These are phyloP conservation scores for Dioszegia hungarica DNA, from an alignment of 768 basidiomycete species.

Conservation along the genomic window DNA sequence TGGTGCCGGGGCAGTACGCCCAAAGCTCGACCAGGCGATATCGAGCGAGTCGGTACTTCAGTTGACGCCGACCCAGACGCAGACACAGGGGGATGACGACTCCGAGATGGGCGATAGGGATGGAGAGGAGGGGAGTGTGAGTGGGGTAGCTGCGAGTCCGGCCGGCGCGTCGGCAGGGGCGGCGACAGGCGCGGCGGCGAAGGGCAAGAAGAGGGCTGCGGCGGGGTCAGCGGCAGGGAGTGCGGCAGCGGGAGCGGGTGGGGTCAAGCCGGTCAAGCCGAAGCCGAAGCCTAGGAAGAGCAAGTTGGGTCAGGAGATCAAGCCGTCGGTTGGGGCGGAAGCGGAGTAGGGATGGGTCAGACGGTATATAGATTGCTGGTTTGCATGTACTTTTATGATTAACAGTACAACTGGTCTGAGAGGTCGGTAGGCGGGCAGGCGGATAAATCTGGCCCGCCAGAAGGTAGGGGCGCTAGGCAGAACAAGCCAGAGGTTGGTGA, in stretches of 20 bases:
- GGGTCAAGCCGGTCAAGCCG: neutral
- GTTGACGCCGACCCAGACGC: neutral
- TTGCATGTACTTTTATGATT: too few relatives aligned
- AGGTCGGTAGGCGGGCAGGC: too few relatives aligned
- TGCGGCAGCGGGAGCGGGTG: neutral
- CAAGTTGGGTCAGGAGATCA: slow-evolving; percentile 40
- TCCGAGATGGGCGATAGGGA: slow-evolving; percentile 23
- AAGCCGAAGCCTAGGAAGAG: slow-evolving; percentile 32
- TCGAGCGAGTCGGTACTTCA: neutral
- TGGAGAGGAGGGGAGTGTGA: slow-evolving; percentile 6
- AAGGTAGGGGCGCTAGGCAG: too few relatives aligned
- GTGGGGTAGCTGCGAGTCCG: slow-evolving; percentile 6
- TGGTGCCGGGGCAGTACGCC: slow-evolving; percentile 14
- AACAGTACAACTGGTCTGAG: too few relatives aligned
- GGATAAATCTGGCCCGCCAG: too few relatives aligned
- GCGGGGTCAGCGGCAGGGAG: neutral
- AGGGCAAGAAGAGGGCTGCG: neutral
- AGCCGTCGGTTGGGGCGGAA: slow-evolving; percentile 1
- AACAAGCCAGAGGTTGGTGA: too few relatives aligned
- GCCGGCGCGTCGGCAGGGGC: neutral
- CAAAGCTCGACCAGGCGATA: neutral
- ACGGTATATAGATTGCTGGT: too few relatives aligned
- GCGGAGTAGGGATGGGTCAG: neutral
- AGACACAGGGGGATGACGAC: slow-evolving; percentile 8
- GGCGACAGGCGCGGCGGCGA: neutral